Conservation (phyloP, 2,329 filamentous ascomycete genomes). For the Penicillium paneum region DNA sequence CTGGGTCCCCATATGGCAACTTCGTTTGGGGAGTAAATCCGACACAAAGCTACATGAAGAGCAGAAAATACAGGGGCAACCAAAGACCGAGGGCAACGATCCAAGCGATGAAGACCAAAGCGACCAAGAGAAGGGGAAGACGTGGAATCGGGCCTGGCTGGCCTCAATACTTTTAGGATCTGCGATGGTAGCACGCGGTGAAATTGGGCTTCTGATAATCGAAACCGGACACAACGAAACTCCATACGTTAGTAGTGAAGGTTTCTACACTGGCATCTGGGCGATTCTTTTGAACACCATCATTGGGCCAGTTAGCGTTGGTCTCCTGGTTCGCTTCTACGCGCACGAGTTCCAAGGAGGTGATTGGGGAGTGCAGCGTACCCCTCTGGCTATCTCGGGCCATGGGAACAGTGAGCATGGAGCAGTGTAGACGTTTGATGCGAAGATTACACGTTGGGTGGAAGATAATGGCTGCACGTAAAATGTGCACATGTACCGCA, state of each 20-base stretch:
- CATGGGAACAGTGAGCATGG: background rate
- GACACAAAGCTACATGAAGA: background rate
- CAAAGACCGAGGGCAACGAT: background rate
- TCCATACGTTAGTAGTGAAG: conserved; percentile 41
- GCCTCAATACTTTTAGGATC: conserved; percentile 28
- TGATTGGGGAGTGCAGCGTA: conserved; percentile 26
- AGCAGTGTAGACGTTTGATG: background rate
- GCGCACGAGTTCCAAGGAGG: conserved; percentile 22
- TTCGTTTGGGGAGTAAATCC: background rate
- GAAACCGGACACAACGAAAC: conserved; percentile 33
- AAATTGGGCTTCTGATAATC: conserved; percentile 34
- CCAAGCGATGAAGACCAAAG: background rate
- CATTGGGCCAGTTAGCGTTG: conserved; percentile 28
- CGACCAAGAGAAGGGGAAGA: background rate
- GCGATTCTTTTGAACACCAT: conserved; percentile 35
- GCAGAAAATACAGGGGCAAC: background rate
- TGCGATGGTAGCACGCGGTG: conserved; percentile 34
- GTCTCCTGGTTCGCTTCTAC: conserved; percentile 25
- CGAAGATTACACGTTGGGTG: background rate
- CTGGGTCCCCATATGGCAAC: conserved; percentile 28
- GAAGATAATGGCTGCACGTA: background rate
- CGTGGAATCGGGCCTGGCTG: conserved; percentile 15
- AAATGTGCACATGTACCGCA: background rate
- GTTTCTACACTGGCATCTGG: conserved; percentile 30
- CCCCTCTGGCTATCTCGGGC: background rate